Evolutionary conservation across 805 yeast species (phyloP).

Genomic region (Yueomyces sinensis): DNA sequence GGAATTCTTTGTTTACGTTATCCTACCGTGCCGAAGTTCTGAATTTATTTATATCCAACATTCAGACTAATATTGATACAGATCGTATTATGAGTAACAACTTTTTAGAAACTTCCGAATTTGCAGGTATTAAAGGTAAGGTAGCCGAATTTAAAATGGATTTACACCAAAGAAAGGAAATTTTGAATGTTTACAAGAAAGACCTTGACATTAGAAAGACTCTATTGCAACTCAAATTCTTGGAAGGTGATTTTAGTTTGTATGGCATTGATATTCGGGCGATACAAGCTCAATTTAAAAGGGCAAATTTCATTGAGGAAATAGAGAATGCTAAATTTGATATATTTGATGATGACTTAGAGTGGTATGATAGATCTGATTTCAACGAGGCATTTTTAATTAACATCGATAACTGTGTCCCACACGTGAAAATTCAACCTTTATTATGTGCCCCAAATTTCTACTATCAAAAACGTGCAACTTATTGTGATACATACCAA

Average conservation of each 20-base stretch:
- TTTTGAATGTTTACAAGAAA: conserved; percentile 31
- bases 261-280: conserved; percentile 47
- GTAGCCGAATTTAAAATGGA: conserved; percentile 46
- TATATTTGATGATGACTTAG: conserved; percentile 38
- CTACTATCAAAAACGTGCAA: conserved; percentile 53
- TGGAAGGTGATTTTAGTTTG: conserved; percentile 49
- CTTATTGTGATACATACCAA: conserved; percentile 30
- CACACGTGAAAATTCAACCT: conserved; percentile 42
- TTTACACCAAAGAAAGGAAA: conserved; percentile 48
- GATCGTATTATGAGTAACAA: conserved; percentile 7
- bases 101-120: conserved; percentile 24
- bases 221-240: conserved; percentile 43
- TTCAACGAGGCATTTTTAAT: conserved; percentile 43
- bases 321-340: conserved; percentile 15
- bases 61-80: conserved; percentile 37
- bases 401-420: conserved; percentile 23
- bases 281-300: conserved; percentile 34
- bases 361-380: conserved; percentile 54
- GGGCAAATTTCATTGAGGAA: conserved; percentile 10
- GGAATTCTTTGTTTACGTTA: conserved; percentile 60
- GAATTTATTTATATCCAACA: conserved; percentile 65
- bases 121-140: conserved; percentile 61
- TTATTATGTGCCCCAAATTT: conserved; percentile 57
- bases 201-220: conserved; percentile 35
- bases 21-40: conserved; percentile 64